These are phyloP conservation scores for Zanthoxylum bungeanum DNA, from an alignment of 345 rosid species.

Conservation along the genomic window DNA sequence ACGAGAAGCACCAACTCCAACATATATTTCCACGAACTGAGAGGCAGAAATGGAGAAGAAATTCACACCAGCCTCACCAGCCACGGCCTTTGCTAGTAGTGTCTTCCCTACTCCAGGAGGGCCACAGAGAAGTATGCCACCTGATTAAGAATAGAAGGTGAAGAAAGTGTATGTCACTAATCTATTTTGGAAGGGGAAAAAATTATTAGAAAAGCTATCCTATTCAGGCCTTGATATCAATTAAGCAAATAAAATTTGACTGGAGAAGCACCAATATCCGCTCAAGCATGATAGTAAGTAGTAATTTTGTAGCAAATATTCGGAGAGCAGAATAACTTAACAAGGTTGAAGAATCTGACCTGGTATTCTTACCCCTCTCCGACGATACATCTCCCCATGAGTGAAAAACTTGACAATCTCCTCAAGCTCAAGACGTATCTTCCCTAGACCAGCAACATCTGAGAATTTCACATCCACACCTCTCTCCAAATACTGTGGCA, in stretches of 20 bases:
- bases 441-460: conserved; percentile 97
- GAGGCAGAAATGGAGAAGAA: conserved; percentile 98
- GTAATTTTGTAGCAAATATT: not conserved
- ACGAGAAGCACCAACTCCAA: conserved; percentile 96
- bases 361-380: conserved; percentile 93
- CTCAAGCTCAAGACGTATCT: conserved; percentile 90
- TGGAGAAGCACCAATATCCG: not conserved
- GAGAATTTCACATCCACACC: conserved; percentile 85
- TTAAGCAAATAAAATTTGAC: not conserved
- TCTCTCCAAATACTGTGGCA: conserved; percentile 84
- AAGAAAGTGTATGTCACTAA: not conserved
- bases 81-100: conserved; percentile 92
- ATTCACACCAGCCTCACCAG: conserved; percentile 96
- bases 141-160: conserved; percentile 31
- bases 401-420: conserved; percentile 95
- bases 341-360: conserved; percentile 39
- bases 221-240: not conserved
- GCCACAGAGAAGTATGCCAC: conserved; percentile 95
- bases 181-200: not conserved
- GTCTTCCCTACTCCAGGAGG: conserved; percentile 98
- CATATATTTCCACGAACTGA: conserved; percentile 95
- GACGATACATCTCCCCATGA: conserved; percentile 89
- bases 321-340: not conserved
- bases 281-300: not conserved
- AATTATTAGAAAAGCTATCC: not conserved